Evolutionary conservation across 2,329 filamentous ascomycete genomes (phyloP).

Genomic region (Aspergillus sergii): DNA sequence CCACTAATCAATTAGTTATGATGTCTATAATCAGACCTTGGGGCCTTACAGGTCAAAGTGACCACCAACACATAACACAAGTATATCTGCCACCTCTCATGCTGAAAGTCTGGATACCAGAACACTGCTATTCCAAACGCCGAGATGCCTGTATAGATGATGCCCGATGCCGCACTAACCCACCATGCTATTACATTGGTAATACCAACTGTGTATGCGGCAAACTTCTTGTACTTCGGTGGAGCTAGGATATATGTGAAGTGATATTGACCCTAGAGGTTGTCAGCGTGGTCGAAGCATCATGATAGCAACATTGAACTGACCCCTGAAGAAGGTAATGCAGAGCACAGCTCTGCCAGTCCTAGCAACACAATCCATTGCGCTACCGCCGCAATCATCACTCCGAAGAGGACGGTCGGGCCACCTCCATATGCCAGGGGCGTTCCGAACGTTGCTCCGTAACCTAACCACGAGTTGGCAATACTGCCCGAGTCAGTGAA

Average conservation of each 20-base stretch:
- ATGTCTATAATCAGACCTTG: background rate
- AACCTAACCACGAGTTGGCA: constrained; percentile 37
- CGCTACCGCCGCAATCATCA: constrained; percentile 25
- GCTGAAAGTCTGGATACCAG: constrained; percentile 17
- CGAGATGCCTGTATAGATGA: constrained; percentile 21
- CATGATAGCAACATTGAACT: background rate
- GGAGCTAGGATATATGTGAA: constrained; percentile 31
- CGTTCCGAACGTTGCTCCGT: constrained; percentile 22
- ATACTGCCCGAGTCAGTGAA: constrained; percentile 14
- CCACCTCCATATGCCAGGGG: constrained; percentile 28
- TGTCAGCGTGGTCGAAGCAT: background rate
- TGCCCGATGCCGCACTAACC: constrained; percentile 21
- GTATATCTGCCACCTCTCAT: constrained; percentile 26
- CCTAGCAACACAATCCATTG: constrained; percentile 20
- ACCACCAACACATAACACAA: constrained; percentile 24
- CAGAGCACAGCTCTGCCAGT: constrained; percentile 20
- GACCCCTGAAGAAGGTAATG: constrained; percentile 17
- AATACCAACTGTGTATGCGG: constrained; percentile 29
- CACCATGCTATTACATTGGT: constrained; percentile 28
- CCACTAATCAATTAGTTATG: constrained; percentile 1
- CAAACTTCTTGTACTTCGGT: constrained; percentile 10
- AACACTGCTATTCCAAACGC: constrained; percentile 17
- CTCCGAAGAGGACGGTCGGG: constrained; percentile 25
- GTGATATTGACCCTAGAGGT: constrained; percentile 32
- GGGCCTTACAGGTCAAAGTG: constrained; percentile 5